phyloP scores from a whole-genome alignment of 345 rosid genomes.

The rapeseed (Brassica napus) region Da-Ae NC_063446.1:594001-594500 shows the following conservation, averaged over 20 bases:
- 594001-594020: conserved; percentile 60
- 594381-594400: conserved; percentile 31
- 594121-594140: not conserved
- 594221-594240: conserved; percentile 46
- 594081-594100: not conserved
- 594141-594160: conserved; percentile 67
- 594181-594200: conserved; percentile 44
- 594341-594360: conserved; percentile 34
- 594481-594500: conserved; percentile 24
- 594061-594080: conserved; percentile 12
- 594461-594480: conserved; percentile 28
- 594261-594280: conserved; percentile 24
- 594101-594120: too few relatives aligned
- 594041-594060: conserved; percentile 42
- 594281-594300: conserved; percentile 31
- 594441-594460: conserved; percentile 29
- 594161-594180: conserved; percentile 60
- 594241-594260: conserved; percentile 23
- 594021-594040: conserved; percentile 56
- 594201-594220: conserved; percentile 67
- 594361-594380: conserved; percentile 41
- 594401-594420: conserved; percentile 30
- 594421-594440: conserved; percentile 27
- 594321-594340: conserved; percentile 33
- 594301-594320: conserved; percentile 38